Conservation (phyloP, 352 stramenopile species). For the Pythium insidiosum region DNA sequence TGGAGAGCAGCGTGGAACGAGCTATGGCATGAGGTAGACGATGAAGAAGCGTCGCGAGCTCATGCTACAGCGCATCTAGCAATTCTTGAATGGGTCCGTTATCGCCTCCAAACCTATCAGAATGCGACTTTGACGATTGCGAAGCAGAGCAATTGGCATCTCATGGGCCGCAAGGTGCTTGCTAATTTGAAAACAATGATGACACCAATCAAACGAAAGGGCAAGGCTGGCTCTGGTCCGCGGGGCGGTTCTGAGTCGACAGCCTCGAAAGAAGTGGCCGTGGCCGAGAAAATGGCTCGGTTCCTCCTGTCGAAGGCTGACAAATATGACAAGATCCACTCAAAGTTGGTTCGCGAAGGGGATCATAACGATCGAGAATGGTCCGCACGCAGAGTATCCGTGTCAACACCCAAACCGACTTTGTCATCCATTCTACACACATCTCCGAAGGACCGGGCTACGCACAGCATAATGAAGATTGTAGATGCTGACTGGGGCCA, state of each 20-base stretch:
- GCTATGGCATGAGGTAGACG: slow-evolving; percentile 26
- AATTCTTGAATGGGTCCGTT: slow-evolving; percentile 52
- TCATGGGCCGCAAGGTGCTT: slow-evolving; percentile 22
- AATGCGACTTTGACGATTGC: slow-evolving; percentile 25
- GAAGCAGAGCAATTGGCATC: slow-evolving; percentile 25
- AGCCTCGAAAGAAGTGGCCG: too few species aligned
- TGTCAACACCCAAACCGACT: too few species aligned
- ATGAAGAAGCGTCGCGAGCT: slow-evolving; percentile 23
- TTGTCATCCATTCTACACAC: too few species aligned
- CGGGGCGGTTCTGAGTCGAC: too few species aligned
- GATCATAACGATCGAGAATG: too few species aligned
- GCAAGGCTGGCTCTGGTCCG: too few species aligned
- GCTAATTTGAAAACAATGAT: slow-evolving; percentile 24
- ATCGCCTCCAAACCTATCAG: slow-evolving; percentile 32
- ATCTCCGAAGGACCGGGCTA: too few species aligned
- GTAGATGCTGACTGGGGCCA: slow-evolving; percentile 22
- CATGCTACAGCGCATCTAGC: slow-evolving; percentile 43
- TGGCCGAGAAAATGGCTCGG: slow-evolving; percentile 54
- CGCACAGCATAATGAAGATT: slow-evolving; percentile 13
- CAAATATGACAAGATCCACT: slow-evolving; percentile 24
- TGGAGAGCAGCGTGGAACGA: slow-evolving; percentile 55
- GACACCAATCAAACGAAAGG: slow-evolving; percentile 1
- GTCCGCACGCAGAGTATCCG: too few species aligned
- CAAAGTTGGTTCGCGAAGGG: too few species aligned
- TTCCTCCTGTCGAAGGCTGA: slow-evolving; percentile 47